Base-by-base conservation (phyloP, 495 filamentous ascomycete genomes). In the Aspergillus steynii region DNA sequence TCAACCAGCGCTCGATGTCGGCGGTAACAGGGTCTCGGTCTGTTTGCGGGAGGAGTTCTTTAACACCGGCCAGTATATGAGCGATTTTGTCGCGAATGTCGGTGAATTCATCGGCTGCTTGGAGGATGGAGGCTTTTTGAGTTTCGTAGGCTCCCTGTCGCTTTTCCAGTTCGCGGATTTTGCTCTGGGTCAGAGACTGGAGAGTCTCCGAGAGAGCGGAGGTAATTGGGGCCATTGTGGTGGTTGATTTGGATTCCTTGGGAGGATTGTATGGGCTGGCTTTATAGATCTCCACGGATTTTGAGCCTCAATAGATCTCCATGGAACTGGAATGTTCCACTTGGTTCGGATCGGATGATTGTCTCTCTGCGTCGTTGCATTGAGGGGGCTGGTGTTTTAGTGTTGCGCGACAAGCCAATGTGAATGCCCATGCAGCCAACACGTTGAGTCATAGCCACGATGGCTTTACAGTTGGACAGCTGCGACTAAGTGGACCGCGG, bases 141-240 rank as follows among this genome's bases (percentile, higher is more conserved):
- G 69, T 56, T 45, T 83, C 77, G 52, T 80, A 86, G 53, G 68
- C 66, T 4, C 61, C 61, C 14, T 81, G 78, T 52, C 81, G 74
- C 59, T 84, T 84, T 20, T 81, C 79, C 5, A 87, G 71, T 56
- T 83, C 82, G 29, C 74, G 74, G 26, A 86, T 78, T 62, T 87
- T 87, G 37, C 81, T 82, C 10, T 69, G 72, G 2, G 83, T 87
- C 62, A 87, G 83, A 2, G 81, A 80, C 51, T 81, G 78, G n/a
- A 87, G 75, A 5, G 82, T 83, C 62, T 81, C 73, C 4, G 82
- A 83, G 63, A 71, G 53, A 34, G 61, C 63, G 9, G 64, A 61
- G 27, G 50, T 56, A 32, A 56, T 32, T 29, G 62, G 55, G n/a
- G 65, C 59, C 62, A 68, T 68, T 27, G 12, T 62, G 26, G 31